Conservation (phyloP, 352 stramenopile genomes). For the Globisporangium nagaii region DNA sequence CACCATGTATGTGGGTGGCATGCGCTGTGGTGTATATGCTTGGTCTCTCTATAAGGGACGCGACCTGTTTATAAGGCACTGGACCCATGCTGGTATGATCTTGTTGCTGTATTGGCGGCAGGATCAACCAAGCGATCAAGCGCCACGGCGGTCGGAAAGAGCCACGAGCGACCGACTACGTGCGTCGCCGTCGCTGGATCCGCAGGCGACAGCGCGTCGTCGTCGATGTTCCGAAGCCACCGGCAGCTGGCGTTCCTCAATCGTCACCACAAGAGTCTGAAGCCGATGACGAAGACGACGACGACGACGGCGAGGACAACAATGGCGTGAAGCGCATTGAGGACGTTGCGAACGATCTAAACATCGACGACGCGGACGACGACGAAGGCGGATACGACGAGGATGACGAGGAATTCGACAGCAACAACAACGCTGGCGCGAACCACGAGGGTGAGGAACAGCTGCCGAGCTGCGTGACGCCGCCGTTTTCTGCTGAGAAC, state of each 20-base stretch:
- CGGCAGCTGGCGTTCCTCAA: background rate
- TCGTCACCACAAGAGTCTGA: background rate
- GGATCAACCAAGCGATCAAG: slow-evolving; percentile 63
- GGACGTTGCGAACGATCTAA: slow-evolving; percentile 7
- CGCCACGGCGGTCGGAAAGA: slow-evolving; percentile 43
- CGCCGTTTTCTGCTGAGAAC: slow-evolving; percentile 6
- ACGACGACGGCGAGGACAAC: background rate
- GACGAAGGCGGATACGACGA: slow-evolving; percentile 23
- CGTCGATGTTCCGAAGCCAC: background rate
- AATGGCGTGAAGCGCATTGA: slow-evolving; percentile 1
- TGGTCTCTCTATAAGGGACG: background rate
- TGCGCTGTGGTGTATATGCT: background rate
- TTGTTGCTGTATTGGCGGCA: background rate
- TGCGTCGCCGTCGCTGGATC: slow-evolving; percentile 61
- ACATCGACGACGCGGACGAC: slow-evolving; percentile 22
- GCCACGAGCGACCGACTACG: slow-evolving; percentile 59
- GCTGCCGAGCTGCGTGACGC: background rate
- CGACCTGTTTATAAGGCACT: background rate
- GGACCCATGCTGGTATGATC: background rate
- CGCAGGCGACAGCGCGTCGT: slow-evolving; percentile 39
- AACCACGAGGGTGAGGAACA: slow-evolving; percentile 7
- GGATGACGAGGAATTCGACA: slow-evolving; percentile 14
- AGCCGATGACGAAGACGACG: background rate
- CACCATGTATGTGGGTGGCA: slow-evolving; percentile 48
- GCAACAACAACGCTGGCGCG: background rate